Base-by-base conservation (phyloP, 306 rosid species). In the Astragalus membranaceus region DNA sequence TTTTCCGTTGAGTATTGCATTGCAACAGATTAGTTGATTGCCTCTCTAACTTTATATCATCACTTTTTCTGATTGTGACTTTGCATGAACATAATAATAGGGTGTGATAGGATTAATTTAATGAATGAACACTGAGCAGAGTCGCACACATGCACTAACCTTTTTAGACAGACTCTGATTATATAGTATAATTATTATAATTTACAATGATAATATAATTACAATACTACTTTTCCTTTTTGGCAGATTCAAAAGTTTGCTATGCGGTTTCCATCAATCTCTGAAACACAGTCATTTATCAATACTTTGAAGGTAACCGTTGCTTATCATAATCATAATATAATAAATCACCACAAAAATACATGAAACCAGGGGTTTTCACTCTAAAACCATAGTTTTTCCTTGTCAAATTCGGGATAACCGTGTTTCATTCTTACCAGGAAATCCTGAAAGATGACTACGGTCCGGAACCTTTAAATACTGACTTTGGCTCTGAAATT, bases 221-320 rank as follows among this genome's bases (percentile, higher is more conserved):
- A 44, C 56, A 41, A 20, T 37, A 49, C n/a, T 60, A 53, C 9
- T 55, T 72, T 10, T 4, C 55, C 8, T 72, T 69, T 60, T 67
- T 50, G 49, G 62, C 85, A 94, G 97, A 78, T 84, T 39, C 92
- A 90, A 80, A 94, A 90, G 84, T 94, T 90, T 49, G 97, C 88
- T 17, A 48, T 94, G 76, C 80, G 85, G 69, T 88, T 91, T 82
- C 72, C 90, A 72, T 81, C 96, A 14, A 72, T 51, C 26, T 32
- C 57, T 47, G 97, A 90, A 72, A 64, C 89, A n/a, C 77, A 88
- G 55, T 70, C 76, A 54, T 87, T 90, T 76, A 74, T 86, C 54
- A 78, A 46, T 75, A 69, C 76, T 72, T 70, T 91, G 74, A 84
- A 86, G 97, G 90, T 86, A 74, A 43, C n/a, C 9, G 2, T 64